Conservation (phyloP, 2,329 filamentous ascomycete species). For the Calonectria multiphialidica region DNA sequence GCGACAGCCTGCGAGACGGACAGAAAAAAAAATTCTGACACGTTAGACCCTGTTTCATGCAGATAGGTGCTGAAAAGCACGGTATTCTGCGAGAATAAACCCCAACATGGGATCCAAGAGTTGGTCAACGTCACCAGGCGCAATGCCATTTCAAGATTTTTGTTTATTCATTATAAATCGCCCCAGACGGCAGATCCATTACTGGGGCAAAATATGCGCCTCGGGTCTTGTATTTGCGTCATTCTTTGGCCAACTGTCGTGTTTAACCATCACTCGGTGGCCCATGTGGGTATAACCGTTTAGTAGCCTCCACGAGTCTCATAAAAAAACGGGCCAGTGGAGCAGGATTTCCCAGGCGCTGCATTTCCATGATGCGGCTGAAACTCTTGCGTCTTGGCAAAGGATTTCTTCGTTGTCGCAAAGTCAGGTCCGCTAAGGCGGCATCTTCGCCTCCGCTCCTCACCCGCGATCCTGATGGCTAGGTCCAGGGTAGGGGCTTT, state of each 20-base stretch:
- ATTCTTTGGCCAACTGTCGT: not conserved
- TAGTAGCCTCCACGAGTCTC: not conserved
- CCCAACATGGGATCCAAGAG: not conserved
- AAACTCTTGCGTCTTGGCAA: constrained; percentile 3
- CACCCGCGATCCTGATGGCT: not conserved
- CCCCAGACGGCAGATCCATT: not conserved
- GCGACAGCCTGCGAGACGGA: not conserved
- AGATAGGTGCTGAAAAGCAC: not conserved
- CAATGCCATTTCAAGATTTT: not conserved
- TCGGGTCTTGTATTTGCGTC: not conserved
- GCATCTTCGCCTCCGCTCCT: no score
- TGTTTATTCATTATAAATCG: not conserved
- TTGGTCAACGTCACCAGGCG: not conserved
- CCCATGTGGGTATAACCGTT: not conserved
- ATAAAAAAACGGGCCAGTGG: not conserved
- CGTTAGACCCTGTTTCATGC: constrained; percentile 3
- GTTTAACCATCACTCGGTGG: not conserved
- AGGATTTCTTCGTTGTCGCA: not conserved
- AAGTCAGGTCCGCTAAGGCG: not conserved
- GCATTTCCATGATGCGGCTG: not conserved
- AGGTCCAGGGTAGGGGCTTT: not conserved
- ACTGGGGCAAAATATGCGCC: not conserved
- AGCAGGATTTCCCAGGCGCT: not conserved
- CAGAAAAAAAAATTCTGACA: not conserved
- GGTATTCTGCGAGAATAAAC: not conserved